Conservation (phyloP, 495 filamentous ascomycete species). For the Neurospora tetrasperma region DNA sequence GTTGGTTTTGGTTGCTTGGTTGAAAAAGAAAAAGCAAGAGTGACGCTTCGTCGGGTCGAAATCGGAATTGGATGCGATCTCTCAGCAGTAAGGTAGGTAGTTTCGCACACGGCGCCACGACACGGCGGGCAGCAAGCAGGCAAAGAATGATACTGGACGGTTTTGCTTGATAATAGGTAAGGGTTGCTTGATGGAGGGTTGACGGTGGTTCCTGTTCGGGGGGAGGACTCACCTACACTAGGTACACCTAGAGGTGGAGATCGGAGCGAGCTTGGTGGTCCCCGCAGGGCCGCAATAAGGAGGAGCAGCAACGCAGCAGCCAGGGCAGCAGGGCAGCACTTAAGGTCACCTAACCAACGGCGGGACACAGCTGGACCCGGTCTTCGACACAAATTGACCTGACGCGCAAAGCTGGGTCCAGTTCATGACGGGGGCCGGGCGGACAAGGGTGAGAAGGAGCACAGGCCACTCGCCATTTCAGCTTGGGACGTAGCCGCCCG, state of each 20-base stretch:
- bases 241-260: not conserved
- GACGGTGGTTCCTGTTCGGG: not conserved
- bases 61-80: conserved; percentile 5
- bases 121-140: not conserved
- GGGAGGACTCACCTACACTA: too few species aligned
- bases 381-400: not conserved
- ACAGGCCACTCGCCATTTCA: not conserved
- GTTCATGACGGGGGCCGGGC: not conserved
- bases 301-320: not conserved
- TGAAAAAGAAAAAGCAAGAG: not conserved
- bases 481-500: not conserved
- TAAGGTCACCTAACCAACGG: not conserved
- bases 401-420: not conserved
- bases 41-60: conserved; percentile 3
- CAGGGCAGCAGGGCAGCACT: not conserved
- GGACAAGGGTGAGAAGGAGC: not conserved
- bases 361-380: not conserved
- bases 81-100: not conserved
- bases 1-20: not conserved
- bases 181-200: conserved; percentile 9
- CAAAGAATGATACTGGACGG: conserved; percentile 6
- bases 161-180: not conserved
- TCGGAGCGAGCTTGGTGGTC: not conserved
- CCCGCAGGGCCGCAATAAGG: not conserved
- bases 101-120: not conserved